Evolutionary conservation across 1,139 yeast genomes (phyloP), one percentile per base, ranked within the genome.

Genomic region (Kurtzmaniella quercitrusa): DNA sequence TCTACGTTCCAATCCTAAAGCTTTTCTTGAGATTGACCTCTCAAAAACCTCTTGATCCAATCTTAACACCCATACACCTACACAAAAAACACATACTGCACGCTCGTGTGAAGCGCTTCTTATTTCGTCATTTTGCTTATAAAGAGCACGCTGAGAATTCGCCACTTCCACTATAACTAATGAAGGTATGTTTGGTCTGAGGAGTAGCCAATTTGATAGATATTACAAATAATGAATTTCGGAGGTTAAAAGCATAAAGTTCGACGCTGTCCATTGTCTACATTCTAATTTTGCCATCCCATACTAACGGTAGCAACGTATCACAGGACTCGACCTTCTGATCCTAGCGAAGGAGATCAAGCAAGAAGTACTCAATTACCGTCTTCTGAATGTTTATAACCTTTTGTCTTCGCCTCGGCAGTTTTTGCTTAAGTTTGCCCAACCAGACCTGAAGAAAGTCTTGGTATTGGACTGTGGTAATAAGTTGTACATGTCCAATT

Each of bases 401-500:
- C 74, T 88, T 41, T 78, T 84, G 20, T 77, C 82, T 38, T 84
- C 89, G 4, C 72, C 77, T 11, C 77, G 89, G 44, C 91, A 88
- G 46, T 89, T 84, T 55, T 63, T 89, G 44, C 67, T 93, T 53
- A 89, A 88, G 59, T 91, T 93, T 57, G 81, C 88, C 36, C 66
- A 83, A 33, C 95, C 96, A 0, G 95, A 88, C 51, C 82, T 89
- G 11, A 91, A 89, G 61, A 74, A 80, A 48, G 78, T 76, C 39
- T 63, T 91, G 23, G 81, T 91, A 5, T 71, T 91, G 14, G 97
- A 93, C 55, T 88, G 94, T 43, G 98, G 98, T 0, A 82, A 85
- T 57, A 81, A 89, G 49, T 66, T 85, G 17, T 94, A 91, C 59
- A 56, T 82, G 46, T 87, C 97, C 0, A 86, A 83, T 26, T 93